Evolutionary conservation across 2,329 filamentous ascomycete species (phyloP).

Genomic region (Verticillium longisporum): DNA sequence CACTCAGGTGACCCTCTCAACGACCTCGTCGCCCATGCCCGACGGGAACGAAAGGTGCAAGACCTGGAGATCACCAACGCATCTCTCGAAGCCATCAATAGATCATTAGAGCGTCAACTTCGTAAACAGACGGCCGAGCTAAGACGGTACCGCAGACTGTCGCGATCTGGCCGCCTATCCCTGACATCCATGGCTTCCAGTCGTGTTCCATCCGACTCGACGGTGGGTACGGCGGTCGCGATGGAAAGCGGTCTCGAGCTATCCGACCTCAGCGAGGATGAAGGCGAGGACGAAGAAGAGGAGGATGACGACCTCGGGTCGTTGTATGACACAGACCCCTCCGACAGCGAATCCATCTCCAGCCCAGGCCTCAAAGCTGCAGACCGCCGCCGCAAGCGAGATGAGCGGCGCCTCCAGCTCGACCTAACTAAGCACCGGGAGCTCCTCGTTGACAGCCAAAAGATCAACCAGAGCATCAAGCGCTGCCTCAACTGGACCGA

Average conservation of each 20-base stretch:
- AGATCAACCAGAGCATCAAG: constrained; percentile 91
- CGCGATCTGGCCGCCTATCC: constrained; percentile 66
- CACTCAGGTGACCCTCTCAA: constrained; percentile 54
- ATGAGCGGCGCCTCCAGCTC: constrained; percentile 76
- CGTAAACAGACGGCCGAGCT: constrained; percentile 86
- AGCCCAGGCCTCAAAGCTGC: constrained; percentile 23
- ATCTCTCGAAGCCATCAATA: constrained; percentile 89
- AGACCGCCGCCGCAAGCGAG: constrained; percentile 55
- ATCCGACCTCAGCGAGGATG: constrained; percentile 45
- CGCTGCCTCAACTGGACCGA: constrained; percentile 87
- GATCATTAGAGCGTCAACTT: constrained; percentile 83
- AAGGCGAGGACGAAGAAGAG: constrained; percentile 35
- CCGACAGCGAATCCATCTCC: constrained; percentile 32
- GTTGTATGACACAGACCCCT: constrained; percentile 45
- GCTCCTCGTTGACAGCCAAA: constrained; percentile 81
- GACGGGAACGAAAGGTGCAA: constrained; percentile 88
- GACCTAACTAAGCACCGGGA: constrained; percentile 88
- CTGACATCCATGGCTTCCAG: constrained; percentile 30
- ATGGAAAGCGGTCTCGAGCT: constrained; percentile 34
- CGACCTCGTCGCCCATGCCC: constrained; percentile 79
- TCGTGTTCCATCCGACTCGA: constrained; percentile 34
- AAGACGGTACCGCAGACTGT: constrained; percentile 78
- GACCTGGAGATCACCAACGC: constrained; percentile 96
- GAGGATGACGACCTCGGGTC: constrained; percentile 38
- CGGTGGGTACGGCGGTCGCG: constrained; percentile 10